phyloP scores from a whole-genome alignment of 148 eudicot species.

The Arctostaphylos glauca region DNA sequence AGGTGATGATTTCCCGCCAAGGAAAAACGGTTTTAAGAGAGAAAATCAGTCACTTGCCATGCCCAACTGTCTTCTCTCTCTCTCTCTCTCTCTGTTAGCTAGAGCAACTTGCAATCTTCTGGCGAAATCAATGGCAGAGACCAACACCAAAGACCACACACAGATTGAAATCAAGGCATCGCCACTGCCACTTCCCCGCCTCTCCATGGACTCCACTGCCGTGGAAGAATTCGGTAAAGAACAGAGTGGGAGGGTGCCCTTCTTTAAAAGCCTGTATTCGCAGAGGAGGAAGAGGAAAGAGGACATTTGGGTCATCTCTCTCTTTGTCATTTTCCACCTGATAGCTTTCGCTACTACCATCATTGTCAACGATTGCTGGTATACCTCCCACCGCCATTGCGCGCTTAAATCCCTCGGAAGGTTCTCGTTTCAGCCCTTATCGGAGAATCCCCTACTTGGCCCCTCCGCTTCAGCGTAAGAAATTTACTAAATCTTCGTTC shows the following conservation, averaged over 20 bases:
- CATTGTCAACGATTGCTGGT: slow-evolving; percentile 72
- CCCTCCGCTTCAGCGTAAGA: slow-evolving; percentile 73
- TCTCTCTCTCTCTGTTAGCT: slow-evolving; percentile 7
- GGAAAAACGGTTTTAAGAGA: neutral
- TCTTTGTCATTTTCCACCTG: slow-evolving; percentile 58
- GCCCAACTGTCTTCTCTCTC: slow-evolving; percentile 14
- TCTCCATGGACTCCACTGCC: slow-evolving; percentile 12
- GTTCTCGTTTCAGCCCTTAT: slow-evolving; percentile 70
- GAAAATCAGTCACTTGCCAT: slow-evolving; percentile 6
- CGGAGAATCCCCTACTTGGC: slow-evolving; percentile 80
- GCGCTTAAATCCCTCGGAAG: slow-evolving; percentile 42
- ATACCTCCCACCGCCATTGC: slow-evolving; percentile 55
- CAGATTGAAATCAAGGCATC: slow-evolving; percentile 32
- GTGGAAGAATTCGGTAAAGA: slow-evolving; percentile 29
- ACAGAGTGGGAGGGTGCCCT: slow-evolving; percentile 34
- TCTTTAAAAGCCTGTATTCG: slow-evolving; percentile 49
- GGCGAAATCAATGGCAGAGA: slow-evolving; percentile 26
- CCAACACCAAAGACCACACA: slow-evolving; percentile 25
- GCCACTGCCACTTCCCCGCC: slow-evolving; percentile 16
- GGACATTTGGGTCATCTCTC: slow-evolving; percentile 71
- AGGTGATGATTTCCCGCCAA: slow-evolving; percentile 20
- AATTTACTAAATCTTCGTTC: neutral
- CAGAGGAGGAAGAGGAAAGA: slow-evolving; percentile 51
- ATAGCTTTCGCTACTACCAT: slow-evolving; percentile 56
- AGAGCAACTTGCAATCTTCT: neutral